Percentiles rank a stretch among this genome's conserved stretches.
Evolutionary conservation across 2,329 filamentous ascomycete genomes (phyloP).

Genomic region (Penicillium thymicola): DNA sequence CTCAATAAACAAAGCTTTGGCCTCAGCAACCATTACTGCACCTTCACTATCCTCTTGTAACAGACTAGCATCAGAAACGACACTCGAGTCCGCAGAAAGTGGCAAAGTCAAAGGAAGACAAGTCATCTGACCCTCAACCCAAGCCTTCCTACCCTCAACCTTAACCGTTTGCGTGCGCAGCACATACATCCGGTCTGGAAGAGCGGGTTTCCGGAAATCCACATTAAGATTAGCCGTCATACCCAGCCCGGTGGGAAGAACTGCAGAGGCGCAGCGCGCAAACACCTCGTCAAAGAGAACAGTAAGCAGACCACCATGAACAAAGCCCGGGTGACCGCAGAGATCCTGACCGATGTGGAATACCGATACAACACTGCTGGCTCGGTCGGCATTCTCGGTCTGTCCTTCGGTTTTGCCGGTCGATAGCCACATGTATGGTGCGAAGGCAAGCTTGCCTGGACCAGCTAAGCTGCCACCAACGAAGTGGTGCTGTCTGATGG

Average conservation of each 20-base stretch:
- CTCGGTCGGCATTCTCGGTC: background rate
- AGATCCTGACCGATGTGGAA: conserved; percentile 35
- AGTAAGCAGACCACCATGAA: conserved; percentile 35
- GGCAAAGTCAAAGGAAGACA: conserved; percentile 20
- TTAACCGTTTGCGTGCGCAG: conserved; percentile 31
- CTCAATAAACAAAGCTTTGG: conserved; percentile 39
- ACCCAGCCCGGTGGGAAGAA: conserved; percentile 32
- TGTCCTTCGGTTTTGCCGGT: conserved; percentile 2
- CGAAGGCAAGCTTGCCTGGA: conserved; percentile 68
- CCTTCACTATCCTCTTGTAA: conserved; percentile 21
- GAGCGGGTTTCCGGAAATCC: conserved; percentile 34
- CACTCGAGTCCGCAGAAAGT: background rate
- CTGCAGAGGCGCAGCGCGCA: conserved; percentile 33
- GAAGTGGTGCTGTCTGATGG: conserved; percentile 67
- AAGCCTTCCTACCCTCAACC: conserved; percentile 38
- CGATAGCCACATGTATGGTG: conserved; percentile 56
- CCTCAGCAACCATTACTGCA: conserved; percentile 33
- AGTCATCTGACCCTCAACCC: conserved; percentile 35
- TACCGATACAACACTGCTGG: conserved; percentile 24
- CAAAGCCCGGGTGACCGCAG: conserved; percentile 36
- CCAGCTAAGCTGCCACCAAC: conserved; percentile 76
- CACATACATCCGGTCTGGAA: conserved; percentile 33
- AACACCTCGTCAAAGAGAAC: conserved; percentile 40
- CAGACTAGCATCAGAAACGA: conserved; percentile 12
- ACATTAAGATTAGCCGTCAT: conserved; percentile 40